These are phyloP conservation scores for Aspergillus ustus DNA, from an alignment of 2,329 filamentous ascomycete genomes.

Conservation along the genomic window DNA sequence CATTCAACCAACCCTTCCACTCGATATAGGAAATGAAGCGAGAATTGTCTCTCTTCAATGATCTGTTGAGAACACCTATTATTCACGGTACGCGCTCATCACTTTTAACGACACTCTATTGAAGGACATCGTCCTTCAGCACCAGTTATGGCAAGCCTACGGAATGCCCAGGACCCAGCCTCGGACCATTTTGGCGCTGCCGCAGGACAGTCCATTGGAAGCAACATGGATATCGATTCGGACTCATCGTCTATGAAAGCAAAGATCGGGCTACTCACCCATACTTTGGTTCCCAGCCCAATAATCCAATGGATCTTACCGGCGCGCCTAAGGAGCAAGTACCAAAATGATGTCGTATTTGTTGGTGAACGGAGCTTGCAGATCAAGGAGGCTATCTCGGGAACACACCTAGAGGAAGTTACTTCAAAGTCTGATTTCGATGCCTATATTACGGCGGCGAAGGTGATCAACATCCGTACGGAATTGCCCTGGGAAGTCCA, in stretches of 20 bases:
- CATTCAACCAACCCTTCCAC: not conserved
- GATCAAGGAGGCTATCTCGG: slow-evolving; percentile 71
- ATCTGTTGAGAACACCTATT: not conserved
- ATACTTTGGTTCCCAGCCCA: slow-evolving; percentile 77
- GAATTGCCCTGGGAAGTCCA: slow-evolving; percentile 43
- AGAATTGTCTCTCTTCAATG: not conserved
- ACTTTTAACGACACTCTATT: not conserved
- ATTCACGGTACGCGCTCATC: not conserved
- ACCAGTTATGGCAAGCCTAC: slow-evolving; percentile 18
- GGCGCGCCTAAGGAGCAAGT: slow-evolving; percentile 71
- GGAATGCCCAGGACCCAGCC: slow-evolving; percentile 6
- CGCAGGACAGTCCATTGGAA: slow-evolving; percentile 9
- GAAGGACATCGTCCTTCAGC: not conserved
- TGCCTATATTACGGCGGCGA: slow-evolving; percentile 76
- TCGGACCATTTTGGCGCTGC: not conserved
- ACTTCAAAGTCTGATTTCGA: slow-evolving; percentile 79
- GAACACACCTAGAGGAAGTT: slow-evolving; percentile 74
- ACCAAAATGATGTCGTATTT: slow-evolving; percentile 81
- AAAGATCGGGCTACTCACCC: slow-evolving; percentile 73
- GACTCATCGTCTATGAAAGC: slow-evolving; percentile 43
- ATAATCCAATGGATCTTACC: slow-evolving; percentile 77
- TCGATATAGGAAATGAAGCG: slow-evolving; percentile 10
- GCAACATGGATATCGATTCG: slow-evolving; percentile 24
- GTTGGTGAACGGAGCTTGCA: slow-evolving; percentile 82
- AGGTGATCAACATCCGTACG: slow-evolving; percentile 68